phyloP scores from a whole-genome alignment of 2,329 filamentous ascomycete genomes.

The Celoporthe dispersa region DNA sequence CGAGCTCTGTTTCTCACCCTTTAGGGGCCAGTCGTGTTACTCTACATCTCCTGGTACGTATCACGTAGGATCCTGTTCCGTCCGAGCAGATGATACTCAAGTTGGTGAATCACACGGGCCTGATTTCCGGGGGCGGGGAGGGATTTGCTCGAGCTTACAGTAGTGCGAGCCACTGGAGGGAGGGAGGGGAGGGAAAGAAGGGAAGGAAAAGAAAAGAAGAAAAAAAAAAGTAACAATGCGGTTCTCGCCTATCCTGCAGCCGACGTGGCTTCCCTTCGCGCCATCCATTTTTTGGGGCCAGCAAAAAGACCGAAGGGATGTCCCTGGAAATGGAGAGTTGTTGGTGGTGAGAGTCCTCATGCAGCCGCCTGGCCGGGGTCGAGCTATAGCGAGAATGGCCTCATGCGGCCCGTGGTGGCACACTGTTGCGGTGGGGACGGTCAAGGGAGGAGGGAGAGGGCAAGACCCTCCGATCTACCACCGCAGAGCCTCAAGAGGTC shows the following conservation, averaged over 20 bases:
- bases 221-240: slow-evolving; percentile 17
- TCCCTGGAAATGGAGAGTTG: background rate
- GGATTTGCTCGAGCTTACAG: background rate
- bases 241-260: slow-evolving; percentile 10
- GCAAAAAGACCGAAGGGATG: slow-evolving; percentile 12
- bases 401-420: slow-evolving; percentile 9
- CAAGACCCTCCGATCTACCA: background rate
- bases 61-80: background rate
- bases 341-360: background rate
- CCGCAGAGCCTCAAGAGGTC: slow-evolving; percentile 12
- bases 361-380: slow-evolving; percentile 16
- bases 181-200: background rate
- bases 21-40: background rate
- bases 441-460: background rate
- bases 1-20: background rate
- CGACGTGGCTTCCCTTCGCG: slow-evolving; percentile 17
- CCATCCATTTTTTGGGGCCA: background rate
- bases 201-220: background rate
- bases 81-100: background rate
- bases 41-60: background rate
- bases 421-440: background rate
- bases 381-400: slow-evolving; percentile 17
- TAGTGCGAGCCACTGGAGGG: slow-evolving; percentile 3
- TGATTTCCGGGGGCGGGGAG: slow-evolving; percentile 9
- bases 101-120: background rate